phyloP scores from a whole-genome alignment of 2,329 filamentous ascomycete species.

The Chaetothyriales sp. region DNA sequence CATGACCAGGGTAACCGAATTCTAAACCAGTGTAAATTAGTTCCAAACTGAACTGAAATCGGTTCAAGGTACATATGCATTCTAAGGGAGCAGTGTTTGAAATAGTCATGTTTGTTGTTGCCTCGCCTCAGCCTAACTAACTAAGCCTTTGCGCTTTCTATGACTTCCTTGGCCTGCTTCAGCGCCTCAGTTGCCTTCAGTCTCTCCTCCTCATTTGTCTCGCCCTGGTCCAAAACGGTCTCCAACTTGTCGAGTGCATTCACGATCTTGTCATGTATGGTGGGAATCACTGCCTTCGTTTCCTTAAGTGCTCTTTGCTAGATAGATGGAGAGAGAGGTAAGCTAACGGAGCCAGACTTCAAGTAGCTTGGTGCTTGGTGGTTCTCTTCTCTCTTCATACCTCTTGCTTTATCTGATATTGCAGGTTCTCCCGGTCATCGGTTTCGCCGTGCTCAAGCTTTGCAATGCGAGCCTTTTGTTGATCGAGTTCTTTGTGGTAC shows the following conservation, averaged over 20 bases:
- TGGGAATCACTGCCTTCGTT: constrained; percentile 67
- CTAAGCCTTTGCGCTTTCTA: too few relatives aligned
- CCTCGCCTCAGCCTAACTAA: too few relatives aligned
- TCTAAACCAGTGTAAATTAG: too few relatives aligned
- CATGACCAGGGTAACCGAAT: too few relatives aligned
- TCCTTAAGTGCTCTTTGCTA: constrained; percentile 72
- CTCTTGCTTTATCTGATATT: constrained; percentile 73
- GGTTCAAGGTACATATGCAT: too few relatives aligned
- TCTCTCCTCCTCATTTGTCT: constrained; percentile 34
- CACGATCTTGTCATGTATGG: constrained; percentile 54
- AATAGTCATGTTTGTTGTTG: too few relatives aligned
- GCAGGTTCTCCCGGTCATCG: constrained; percentile 55
- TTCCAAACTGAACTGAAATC: too few relatives aligned
- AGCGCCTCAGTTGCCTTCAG: constrained; percentile 39
- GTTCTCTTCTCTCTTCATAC: constrained; percentile 33
- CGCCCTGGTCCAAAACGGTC: constrained; percentile 51
- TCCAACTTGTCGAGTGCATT: constrained; percentile 60
- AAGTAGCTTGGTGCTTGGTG: not conserved
- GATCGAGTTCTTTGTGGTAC: constrained; percentile 71
- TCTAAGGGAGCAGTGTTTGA: too few relatives aligned
- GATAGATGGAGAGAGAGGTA: not conserved
- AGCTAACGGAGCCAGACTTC: not conserved
- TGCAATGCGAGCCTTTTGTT: constrained; percentile 57
- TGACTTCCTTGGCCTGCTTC: constrained; percentile 31
- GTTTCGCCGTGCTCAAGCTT: constrained; percentile 41